phyloP scores from a whole-genome alignment of 1,284 basidiomycete species.

The Pterula multifida region DNA sequence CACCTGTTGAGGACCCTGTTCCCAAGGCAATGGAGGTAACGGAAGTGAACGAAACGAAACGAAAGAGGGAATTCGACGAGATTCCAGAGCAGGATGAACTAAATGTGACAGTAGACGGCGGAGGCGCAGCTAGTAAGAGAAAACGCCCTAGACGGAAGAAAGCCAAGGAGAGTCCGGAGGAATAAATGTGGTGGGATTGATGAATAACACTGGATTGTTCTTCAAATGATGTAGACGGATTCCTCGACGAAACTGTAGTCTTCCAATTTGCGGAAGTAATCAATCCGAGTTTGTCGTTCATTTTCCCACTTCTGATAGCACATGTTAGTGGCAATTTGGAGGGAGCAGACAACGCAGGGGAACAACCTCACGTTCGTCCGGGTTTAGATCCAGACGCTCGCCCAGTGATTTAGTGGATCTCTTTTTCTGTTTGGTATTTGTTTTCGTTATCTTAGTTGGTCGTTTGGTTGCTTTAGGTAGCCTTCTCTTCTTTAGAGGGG shows the following conservation, averaged over 20 bases:
- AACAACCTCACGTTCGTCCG: slow-evolving; percentile 2
- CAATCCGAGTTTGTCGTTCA: slow-evolving; percentile 3
- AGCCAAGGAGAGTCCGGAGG: slow-evolving; percentile 2
- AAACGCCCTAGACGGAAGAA: slow-evolving; percentile 1
- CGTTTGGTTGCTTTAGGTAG: neutral
- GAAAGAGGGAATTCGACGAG: neutral
- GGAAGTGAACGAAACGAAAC: neutral
- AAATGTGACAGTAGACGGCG: slow-evolving; percentile 1
- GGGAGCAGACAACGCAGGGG: neutral
- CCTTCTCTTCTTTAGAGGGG: neutral
- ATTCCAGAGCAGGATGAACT: slow-evolving; percentile 6
- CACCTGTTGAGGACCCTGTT: slow-evolving; percentile 10
- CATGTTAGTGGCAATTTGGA: neutral
- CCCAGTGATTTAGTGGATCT: neutral
- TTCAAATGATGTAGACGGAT: slow-evolving; percentile 4
- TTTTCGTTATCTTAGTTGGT: neutral
- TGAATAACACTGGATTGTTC: neutral
- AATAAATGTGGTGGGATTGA: neutral
- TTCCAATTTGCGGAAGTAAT: slow-evolving; percentile 3
- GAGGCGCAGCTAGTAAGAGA: slow-evolving; percentile 7
- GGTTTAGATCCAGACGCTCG: neutral
- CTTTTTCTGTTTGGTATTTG: neutral
- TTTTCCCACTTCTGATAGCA: slow-evolving; percentile 2
- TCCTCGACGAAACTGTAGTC: slow-evolving; percentile 2
- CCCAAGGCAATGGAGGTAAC: neutral